These are phyloP conservation scores for Mycena metata DNA, from an alignment of 768 basidiomycete genomes.

Conservation along the genomic window DNA sequence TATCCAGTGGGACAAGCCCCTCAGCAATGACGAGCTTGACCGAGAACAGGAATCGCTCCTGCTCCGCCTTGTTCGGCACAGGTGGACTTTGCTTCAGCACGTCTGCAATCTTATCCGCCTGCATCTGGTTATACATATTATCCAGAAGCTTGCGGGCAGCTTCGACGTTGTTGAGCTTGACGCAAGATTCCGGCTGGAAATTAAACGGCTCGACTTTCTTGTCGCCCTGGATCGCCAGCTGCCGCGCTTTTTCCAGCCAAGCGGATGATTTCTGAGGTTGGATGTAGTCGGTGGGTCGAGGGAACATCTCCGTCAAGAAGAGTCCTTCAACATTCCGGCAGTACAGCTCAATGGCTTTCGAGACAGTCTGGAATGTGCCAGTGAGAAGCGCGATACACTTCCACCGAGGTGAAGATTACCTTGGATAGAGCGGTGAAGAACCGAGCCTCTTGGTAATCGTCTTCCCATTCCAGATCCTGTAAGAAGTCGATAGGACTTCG, in stretches of 20 bases:
- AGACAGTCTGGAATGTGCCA: conserved; percentile 74
- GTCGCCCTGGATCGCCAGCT: conserved; percentile 81
- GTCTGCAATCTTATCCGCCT: conserved; percentile 88
- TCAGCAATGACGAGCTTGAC: conserved; percentile 96
- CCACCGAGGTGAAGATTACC: conserved; percentile 56
- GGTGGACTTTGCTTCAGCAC: conserved; percentile 74
- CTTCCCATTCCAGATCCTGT: conserved; percentile 92
- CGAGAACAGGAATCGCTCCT: conserved; percentile 86
- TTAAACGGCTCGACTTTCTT: conserved; percentile 96
- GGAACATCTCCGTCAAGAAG: conserved; percentile 97
- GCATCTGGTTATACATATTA: conserved; percentile 92
- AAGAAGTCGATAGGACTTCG: conserved; percentile 92
- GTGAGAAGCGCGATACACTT: conserved; percentile 6
- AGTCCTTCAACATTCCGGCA: conserved; percentile 88
- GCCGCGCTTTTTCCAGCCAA: conserved; percentile 89
- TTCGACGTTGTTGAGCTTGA: conserved; percentile 98
- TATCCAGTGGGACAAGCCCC: conserved; percentile 82
- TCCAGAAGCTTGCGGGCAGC: conserved; percentile 92
- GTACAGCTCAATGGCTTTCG: conserved; percentile 93
- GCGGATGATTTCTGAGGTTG: conserved; percentile 90
- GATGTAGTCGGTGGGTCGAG: conserved; percentile 80
- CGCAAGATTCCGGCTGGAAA: conserved; percentile 93
- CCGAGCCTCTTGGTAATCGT: conserved; percentile 87
- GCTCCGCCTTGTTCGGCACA: conserved; percentile 77
- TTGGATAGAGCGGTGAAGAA: conserved; percentile 93